Conservation (phyloP, 2,329 filamentous ascomycete species). For the Aspergillus niger region DNA sequence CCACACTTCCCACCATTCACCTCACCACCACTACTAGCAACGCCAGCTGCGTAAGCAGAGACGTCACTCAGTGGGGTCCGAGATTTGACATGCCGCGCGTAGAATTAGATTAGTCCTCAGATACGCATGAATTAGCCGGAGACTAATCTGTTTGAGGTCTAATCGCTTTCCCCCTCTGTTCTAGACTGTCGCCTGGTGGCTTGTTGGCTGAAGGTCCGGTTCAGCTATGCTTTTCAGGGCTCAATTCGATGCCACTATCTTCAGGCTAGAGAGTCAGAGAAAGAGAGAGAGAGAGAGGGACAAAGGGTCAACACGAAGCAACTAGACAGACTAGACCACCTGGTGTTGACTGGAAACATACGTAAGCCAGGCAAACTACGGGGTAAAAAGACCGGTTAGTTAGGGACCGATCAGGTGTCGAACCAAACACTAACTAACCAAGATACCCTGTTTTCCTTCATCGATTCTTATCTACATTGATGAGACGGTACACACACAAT, state of each 20-base stretch:
- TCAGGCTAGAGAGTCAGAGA: background rate
- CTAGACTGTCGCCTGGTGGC: background rate
- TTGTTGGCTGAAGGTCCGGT: background rate
- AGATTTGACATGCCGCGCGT: slow-evolving; percentile 12
- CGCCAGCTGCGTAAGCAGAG: slow-evolving; percentile 24
- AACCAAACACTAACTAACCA: background rate
- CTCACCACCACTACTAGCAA: background rate
- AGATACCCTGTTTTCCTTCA: no score
- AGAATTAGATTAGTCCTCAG: slow-evolving; percentile 3
- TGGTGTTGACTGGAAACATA: background rate
- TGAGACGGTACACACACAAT: no score
- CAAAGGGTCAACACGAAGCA: background rate
- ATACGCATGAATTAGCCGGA: slow-evolving; percentile 1
- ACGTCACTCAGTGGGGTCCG: slow-evolving; percentile 26
- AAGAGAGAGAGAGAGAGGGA: no score
- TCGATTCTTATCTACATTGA: no score
- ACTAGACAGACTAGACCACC: background rate
- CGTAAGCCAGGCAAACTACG: slow-evolving; percentile 4
- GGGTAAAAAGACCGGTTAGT: background rate
- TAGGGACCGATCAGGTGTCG: background rate
- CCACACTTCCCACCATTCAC: background rate
- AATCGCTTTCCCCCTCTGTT: background rate
- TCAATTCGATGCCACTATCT: background rate
- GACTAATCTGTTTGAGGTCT: background rate
- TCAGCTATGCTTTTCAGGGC: background rate